Evolutionary conservation across 768 basidiomycete genomes (phyloP).

Genomic region (Lentinula lateritia): DNA sequence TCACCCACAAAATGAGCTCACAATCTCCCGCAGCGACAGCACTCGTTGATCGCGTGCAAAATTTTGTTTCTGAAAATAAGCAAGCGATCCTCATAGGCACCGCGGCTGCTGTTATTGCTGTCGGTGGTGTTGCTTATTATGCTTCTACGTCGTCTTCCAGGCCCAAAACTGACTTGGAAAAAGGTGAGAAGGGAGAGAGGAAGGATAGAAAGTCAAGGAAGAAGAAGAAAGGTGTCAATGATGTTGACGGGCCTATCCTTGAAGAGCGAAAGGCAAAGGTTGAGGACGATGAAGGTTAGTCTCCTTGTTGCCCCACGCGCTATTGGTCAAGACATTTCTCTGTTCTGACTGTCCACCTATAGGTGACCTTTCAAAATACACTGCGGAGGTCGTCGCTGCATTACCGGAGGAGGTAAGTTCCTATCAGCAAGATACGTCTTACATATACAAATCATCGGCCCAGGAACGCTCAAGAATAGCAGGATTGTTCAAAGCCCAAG

Average conservation of each 20-base stretch:
- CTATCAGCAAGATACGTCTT: not conserved
- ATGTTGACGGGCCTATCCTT: conserved; percentile 67
- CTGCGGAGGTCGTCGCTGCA: conserved; percentile 49
- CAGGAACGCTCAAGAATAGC: conserved; percentile 66
- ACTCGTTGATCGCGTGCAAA: conserved; percentile 58
- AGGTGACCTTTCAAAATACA: conserved; percentile 36
- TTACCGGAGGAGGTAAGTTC: conserved; percentile 53
- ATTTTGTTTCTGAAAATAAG: conserved; percentile 74
- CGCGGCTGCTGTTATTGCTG: conserved; percentile 65
- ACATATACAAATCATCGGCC: not conserved
- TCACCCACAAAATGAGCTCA: conserved; percentile 2
- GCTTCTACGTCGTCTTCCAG: conserved; percentile 46
- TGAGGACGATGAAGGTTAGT: conserved; percentile 23
- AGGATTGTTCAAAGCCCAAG: conserved; percentile 60
- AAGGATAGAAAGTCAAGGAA: conserved; percentile 48
- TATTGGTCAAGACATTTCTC: too few species aligned
- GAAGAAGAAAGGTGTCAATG: conserved; percentile 56
- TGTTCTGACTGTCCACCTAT: conserved; percentile 11
- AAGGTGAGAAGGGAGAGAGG: conserved; percentile 39
- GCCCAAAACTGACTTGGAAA: conserved; percentile 33
- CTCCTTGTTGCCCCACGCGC: conserved; percentile 6
- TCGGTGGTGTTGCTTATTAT: conserved; percentile 75
- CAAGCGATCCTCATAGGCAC: conserved; percentile 68
- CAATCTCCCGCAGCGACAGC: not conserved
- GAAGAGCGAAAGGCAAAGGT: conserved; percentile 57